A percentile compares a stretch with the other conserved stretches of the same genome.
Conservation (phyloP, 139 green algal species). For the Yamagishiella unicocca region DNA sequence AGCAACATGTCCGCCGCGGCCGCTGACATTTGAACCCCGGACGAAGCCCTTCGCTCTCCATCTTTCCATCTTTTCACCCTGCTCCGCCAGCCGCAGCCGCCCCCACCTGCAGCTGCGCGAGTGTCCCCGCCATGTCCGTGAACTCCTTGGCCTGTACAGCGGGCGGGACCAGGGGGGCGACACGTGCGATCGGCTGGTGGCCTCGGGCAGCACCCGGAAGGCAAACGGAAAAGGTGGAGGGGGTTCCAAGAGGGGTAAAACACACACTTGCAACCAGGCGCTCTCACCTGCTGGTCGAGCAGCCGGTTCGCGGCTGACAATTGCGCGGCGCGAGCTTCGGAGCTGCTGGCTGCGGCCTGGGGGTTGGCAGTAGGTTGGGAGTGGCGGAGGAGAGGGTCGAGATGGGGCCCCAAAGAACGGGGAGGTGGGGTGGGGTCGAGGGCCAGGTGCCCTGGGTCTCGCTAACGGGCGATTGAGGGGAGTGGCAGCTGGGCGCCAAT, state of each 20-base stretch:
- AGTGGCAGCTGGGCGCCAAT: no score
- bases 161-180: not conserved
- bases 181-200: no score
- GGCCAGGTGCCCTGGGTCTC: no score
- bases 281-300: not conserved
- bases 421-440: no score
- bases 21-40: no score
- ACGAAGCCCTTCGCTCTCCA: no score
- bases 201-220: no score
- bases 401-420: not conserved
- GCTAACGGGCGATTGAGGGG: no score
- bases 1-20: no score
- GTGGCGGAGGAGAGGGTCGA: not conserved
- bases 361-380: not conserved
- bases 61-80: no score
- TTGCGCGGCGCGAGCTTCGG: not conserved
- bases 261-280: not conserved
- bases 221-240: no score
- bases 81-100: no score
- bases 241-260: not conserved
- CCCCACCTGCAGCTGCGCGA: conserved; percentile 12
- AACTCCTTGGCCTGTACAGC: not conserved
- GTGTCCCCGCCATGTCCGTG: not conserved
- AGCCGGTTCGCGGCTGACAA: not conserved
- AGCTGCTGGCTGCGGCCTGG: not conserved